These are phyloP conservation scores for Alternaria brassicae DNA, from an alignment of 2,329 filamentous ascomycete species.

Conservation along the genomic window DNA sequence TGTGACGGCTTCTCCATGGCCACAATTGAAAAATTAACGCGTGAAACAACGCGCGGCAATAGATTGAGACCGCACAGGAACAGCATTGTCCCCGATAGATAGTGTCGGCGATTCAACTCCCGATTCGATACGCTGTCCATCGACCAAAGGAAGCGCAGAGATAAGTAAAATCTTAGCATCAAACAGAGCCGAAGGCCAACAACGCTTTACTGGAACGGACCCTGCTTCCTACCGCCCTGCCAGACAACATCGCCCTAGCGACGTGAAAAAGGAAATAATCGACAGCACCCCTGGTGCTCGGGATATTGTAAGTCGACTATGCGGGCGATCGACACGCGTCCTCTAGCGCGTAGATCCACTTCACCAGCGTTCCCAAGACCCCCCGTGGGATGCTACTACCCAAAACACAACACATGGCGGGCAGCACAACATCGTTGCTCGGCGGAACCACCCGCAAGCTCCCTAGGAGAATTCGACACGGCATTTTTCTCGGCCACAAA, in stretches of 20 bases:
- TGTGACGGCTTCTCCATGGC: neutral
- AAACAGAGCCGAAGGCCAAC: neutral
- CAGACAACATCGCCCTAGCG: neutral
- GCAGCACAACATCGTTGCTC: slow-evolving; percentile 1
- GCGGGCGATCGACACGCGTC: slow-evolving; percentile 8
- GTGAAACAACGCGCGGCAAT: neutral
- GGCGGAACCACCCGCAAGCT: slow-evolving; percentile 1
- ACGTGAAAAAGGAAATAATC: slow-evolving; percentile 2
- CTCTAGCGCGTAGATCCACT: neutral
- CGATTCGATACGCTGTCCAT: neutral
- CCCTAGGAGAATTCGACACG: neutral
- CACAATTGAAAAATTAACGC: neutral
- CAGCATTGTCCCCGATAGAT: neutral
- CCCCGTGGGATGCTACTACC: slow-evolving; percentile 4
- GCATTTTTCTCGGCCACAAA: slow-evolving; percentile 5
- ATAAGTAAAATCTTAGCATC: neutral
- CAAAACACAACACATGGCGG: neutral
- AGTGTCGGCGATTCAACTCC: neutral
- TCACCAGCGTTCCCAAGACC: neutral
- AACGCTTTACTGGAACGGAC: neutral
- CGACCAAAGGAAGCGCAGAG: neutral
- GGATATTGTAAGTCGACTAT: slow-evolving; percentile 7
- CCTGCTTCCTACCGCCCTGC: neutral
- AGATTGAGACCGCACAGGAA: neutral
- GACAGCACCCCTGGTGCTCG: neutral